phyloP scores from a whole-genome alignment of 1,284 basidiomycete genomes.

The Malassezia arunalokei region DNA sequence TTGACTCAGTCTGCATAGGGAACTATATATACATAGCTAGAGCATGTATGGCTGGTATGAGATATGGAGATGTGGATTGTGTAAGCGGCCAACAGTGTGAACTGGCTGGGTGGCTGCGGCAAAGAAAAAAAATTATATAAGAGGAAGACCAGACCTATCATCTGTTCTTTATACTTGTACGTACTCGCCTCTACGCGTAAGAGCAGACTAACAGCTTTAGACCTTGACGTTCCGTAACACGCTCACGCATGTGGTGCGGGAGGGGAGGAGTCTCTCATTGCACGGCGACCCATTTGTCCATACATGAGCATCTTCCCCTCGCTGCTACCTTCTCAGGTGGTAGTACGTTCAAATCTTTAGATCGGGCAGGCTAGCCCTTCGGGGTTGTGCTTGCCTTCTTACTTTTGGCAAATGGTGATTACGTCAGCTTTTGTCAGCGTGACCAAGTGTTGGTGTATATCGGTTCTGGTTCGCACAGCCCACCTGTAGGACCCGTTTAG shows the following conservation, averaged over 20 bases:
- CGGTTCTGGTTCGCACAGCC: too few species aligned
- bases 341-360: slow-evolving; percentile 20
- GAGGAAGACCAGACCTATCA: background rate
- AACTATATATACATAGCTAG: background rate
- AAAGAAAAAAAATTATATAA: slow-evolving; percentile 11
- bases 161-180: slow-evolving; percentile 15
- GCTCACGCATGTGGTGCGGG: slow-evolving; percentile 20
- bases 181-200: background rate
- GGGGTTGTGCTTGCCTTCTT: slow-evolving; percentile 15
- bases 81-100: too few species aligned
- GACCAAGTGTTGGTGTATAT: too few species aligned
- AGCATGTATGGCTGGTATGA: too few species aligned
- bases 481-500: too few species aligned
- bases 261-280: slow-evolving; percentile 16
- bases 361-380: slow-evolving; percentile 16
- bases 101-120: too few species aligned
- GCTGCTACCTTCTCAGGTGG: slow-evolving; percentile 17
- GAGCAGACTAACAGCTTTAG: slow-evolving; percentile 1
- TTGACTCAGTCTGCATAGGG: slow-evolving; percentile 12
- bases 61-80: too few species aligned
- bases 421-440: slow-evolving; percentile 5
- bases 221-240: slow-evolving; percentile 19
- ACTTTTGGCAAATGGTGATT: slow-evolving; percentile 1
- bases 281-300: slow-evolving; percentile 20
- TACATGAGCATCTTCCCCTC: slow-evolving; percentile 15